phyloP scores from a whole-genome alignment of 1,284 basidiomycete species.

The Heterobasidion parviporum region DNA sequence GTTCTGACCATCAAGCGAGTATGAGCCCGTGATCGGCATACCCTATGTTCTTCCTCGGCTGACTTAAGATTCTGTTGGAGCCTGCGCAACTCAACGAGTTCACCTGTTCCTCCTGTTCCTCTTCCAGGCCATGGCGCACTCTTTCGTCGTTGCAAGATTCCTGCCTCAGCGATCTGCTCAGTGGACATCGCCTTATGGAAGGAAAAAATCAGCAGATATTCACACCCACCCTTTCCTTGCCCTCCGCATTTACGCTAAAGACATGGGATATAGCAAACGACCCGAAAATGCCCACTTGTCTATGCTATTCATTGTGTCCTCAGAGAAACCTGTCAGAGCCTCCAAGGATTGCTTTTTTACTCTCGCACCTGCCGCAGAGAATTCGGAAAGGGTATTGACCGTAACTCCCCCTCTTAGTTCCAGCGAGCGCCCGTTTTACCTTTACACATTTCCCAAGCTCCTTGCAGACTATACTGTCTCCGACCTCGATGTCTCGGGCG shows the following conservation, averaged over 20 bases:
- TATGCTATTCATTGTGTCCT: background rate
- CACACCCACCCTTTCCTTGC: background rate
- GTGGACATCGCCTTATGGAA: background rate
- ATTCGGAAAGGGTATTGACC: background rate
- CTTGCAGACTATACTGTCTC: background rate
- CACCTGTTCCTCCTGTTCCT: too few species aligned
- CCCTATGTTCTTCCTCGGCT: too few species aligned
- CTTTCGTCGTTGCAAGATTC: background rate
- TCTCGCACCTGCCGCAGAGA: background rate
- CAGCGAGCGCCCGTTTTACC: background rate
- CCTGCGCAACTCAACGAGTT: too few species aligned
- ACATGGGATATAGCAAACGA: background rate
- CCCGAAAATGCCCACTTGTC: background rate
- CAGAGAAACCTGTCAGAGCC: background rate
- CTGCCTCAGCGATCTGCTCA: background rate
- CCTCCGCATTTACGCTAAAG: background rate
- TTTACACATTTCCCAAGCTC: background rate
- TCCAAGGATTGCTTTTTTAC: background rate
- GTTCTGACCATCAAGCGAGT: too few species aligned
- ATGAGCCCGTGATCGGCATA: too few species aligned
- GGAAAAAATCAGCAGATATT: background rate
- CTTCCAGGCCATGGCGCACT: background rate
- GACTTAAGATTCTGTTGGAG: too few species aligned
- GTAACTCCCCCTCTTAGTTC: background rate
- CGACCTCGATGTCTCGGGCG: background rate